Percentiles rank a stretch among this genome's conserved stretches.
Evolutionary conservation across 495 filamentous ascomycete genomes (phyloP).

Genomic region (Penicillium antarcticum): DNA sequence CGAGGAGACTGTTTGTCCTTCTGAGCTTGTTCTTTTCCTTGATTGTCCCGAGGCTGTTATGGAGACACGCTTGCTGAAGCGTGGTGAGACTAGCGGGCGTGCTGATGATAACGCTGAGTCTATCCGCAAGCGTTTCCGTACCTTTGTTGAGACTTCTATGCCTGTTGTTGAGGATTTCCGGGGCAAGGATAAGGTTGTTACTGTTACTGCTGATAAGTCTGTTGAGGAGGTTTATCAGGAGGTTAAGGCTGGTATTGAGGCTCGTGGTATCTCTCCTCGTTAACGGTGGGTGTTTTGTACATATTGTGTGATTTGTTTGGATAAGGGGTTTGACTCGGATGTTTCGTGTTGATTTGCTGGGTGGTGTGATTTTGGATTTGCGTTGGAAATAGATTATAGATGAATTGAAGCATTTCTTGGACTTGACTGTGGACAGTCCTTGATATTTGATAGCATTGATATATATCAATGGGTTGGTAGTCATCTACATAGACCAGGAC

Average conservation of each 20-base stretch:
- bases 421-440: background rate
- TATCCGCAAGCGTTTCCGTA: slow-evolving; percentile 92
- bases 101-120: slow-evolving; percentile 92
- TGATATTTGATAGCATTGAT: too few species aligned
- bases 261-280: slow-evolving; percentile 39
- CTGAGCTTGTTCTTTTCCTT: slow-evolving; percentile 82
- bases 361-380: background rate
- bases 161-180: slow-evolving; percentile 88
- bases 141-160: slow-evolving; percentile 94
- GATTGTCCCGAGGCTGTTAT: slow-evolving; percentile 88
- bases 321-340: background rate
- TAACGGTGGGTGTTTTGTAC: slow-evolving; percentile 12
- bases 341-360: background rate
- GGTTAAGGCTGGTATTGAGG: slow-evolving; percentile 55
- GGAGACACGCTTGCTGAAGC: slow-evolving; percentile 75
- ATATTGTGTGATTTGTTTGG: background rate
- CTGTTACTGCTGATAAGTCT: slow-evolving; percentile 61
- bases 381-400: slow-evolving; percentile 7
- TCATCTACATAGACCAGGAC: background rate
- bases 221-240: slow-evolving; percentile 73
- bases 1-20: slow-evolving; percentile 81
- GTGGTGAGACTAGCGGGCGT: slow-evolving; percentile 87
- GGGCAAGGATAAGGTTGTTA: slow-evolving; percentile 71
- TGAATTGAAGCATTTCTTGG: background rate
- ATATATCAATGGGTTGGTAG: background rate